Conservation (phyloP, 176 grass and related monocot species). For the Carex pumila region DNA sequence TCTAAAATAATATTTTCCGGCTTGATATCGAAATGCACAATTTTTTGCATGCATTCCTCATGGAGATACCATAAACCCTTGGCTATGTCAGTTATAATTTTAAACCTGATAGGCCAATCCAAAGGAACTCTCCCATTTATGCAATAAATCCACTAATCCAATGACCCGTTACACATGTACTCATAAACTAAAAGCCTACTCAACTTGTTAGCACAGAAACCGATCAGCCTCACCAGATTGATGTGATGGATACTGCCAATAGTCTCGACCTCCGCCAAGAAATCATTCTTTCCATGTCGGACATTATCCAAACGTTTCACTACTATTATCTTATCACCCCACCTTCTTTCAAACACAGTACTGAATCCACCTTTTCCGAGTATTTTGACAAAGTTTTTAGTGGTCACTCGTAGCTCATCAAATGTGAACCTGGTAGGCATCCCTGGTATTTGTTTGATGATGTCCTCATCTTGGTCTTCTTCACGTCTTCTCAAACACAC, state of each 20-base stretch:
- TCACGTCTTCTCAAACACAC: not conserved
- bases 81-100: slow-evolving; percentile 26
- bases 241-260: slow-evolving; percentile 45
- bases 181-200: slow-evolving; percentile 40
- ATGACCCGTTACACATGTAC: slow-evolving; percentile 38
- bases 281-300: slow-evolving; percentile 36
- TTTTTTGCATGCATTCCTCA: slow-evolving; percentile 39
- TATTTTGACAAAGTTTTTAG: slow-evolving; percentile 5
- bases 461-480: not conserved
- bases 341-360: slow-evolving; percentile 18
- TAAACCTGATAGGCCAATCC: slow-evolving; percentile 25
- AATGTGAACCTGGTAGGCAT: slow-evolving; percentile 27
- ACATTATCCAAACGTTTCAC: slow-evolving; percentile 35
- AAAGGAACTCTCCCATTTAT: slow-evolving; percentile 1
- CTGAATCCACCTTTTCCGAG: slow-evolving; percentile 46
- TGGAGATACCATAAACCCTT: slow-evolving; percentile 52
- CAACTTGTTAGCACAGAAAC: slow-evolving; percentile 36
- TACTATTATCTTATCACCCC: slow-evolving; percentile 18
- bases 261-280: slow-evolving; percentile 43
- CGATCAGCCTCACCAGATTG: slow-evolving; percentile 42
- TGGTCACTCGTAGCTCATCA: slow-evolving; percentile 8
- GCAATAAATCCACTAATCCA: slow-evolving; percentile 48
- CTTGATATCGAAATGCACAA: slow-evolving; percentile 60
- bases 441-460: slow-evolving; percentile 20
- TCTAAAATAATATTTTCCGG: slow-evolving; percentile 59